Conservation (phyloP, 2,329 filamentous ascomycete genomes). For the Diplocarpon rosae region DNA sequence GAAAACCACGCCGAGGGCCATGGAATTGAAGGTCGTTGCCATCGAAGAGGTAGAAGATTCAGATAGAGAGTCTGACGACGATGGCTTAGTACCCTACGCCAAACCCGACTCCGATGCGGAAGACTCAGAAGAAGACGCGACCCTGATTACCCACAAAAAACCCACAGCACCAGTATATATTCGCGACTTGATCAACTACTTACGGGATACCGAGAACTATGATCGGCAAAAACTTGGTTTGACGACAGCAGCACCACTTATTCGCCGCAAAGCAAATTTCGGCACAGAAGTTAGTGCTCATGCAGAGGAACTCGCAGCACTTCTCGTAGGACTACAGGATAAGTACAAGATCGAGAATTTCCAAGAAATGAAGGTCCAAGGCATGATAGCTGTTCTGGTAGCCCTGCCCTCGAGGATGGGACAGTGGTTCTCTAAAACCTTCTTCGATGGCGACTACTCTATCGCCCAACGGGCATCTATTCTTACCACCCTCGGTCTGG, state of each 20-base stretch:
- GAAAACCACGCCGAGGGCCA: conserved; percentile 24
- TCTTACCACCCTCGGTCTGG: conserved; percentile 70
- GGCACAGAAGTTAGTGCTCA: conserved; percentile 83
- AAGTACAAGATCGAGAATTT: conserved; percentile 76
- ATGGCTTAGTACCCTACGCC: conserved; percentile 57
- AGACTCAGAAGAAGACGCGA: conserved; percentile 89
- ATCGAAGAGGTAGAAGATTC: conserved; percentile 57
- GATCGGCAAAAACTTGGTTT: conserved; percentile 76
- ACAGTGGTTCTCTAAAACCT: conserved; percentile 72
- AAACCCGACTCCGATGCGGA: conserved; percentile 83
- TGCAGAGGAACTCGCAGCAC: conserved; percentile 64
- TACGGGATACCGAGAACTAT: conserved; percentile 73
- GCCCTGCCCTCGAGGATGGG: conserved; percentile 69
- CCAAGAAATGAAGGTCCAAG: conserved; percentile 61
- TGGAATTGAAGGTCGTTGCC: conserved; percentile 32
- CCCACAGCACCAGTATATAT: conserved; percentile 81
- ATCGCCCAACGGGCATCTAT: conserved; percentile 73
- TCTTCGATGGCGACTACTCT: conserved; percentile 88
- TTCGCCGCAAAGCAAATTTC: conserved; percentile 79
- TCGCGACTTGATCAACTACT: conserved; percentile 66
- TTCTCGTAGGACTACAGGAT: conserved; percentile 73
- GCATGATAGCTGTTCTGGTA: conserved; percentile 71
- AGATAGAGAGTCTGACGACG: conserved; percentile 28
- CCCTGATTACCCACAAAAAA: conserved; percentile 73
- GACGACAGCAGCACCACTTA: conserved; percentile 63